Evolutionary conservation across 768 basidiomycete genomes (phyloP), one percentile per base, ranked within the genome.

Genomic region (Termitomyces bulborhizus): DNA sequence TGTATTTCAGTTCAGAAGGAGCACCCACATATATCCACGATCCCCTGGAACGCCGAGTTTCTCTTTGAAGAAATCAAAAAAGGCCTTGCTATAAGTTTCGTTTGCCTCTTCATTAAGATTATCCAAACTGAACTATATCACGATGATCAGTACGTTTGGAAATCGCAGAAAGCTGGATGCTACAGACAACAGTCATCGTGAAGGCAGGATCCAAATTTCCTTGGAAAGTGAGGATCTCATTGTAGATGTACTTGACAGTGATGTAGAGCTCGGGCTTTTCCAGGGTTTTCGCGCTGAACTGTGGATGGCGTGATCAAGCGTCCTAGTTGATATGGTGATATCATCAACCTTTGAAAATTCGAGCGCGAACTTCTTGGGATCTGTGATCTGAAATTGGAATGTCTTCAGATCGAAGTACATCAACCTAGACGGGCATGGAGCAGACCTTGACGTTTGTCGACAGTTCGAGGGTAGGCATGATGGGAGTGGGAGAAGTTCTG

Each of bases 131-230:
- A 68, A 71, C 87, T 88, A 55, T 24, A 31, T 21, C 21, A 21
- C 21, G 21, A 18, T 27, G 32, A 43, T n/a, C 39, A 50, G 37
- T n/a, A 12, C 12, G 11, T 16, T 29, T 12, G 3, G 6, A 40
- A 1, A 27, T 50, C 39, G 8, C 39, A 24, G 24, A 15, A 51
- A 21, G 3, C 29, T 27, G n/a, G 12, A 50, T 40, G 27, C 37
- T 50, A 73, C 85, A 51, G 56, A 89, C 88, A 56, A 86, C 69
- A 45, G 66, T 68, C 51, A 89, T 69, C 48, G 78, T 70, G 68
- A 86, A 79, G 3, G 85, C 82, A 18, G 86, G 86, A 15, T 87
- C 85, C 51, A 85, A 79, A 4, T 79, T 79, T 13, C 86, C 86
- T 18, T 60, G 72, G 62, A 82, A 88, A 3, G 82, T 76, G 56